Evolutionary conservation across 2,329 filamentous ascomycete genomes (phyloP), one percentile per base, ranked within the genome.

Genomic region (Fusarium stilboides): DNA sequence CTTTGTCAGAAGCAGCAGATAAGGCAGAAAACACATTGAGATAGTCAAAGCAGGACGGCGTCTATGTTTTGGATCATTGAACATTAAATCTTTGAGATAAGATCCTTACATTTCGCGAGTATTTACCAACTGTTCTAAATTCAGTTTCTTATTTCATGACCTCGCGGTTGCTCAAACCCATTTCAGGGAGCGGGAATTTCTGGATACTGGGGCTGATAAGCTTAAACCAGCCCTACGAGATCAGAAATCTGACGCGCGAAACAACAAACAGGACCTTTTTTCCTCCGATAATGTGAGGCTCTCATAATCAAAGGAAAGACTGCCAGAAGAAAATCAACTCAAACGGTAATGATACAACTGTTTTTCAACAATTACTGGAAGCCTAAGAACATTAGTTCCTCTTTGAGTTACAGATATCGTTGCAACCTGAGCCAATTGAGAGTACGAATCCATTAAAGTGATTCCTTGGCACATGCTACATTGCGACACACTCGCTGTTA

Each of bases 141-240:
- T 28, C 22, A 28, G 26, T 9, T 28, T 28, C 26, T 9, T 28
- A 28, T 28, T 28, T 10, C 26, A 28, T 28, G 7, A 28, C 9
- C 9, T 8, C 10, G 26, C 26, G 26, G 26, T 10, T 36, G 14
- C 13, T 17, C 13, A 36, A 10, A 17, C 13, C 14, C 33, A 15
- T 36, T 8, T 17, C 19, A 40, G 20, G 20, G 13, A 42, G 39
- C 19, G 39, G 39, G 20, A 26, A 10, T 24, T 36, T 36, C 17
- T 36, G 7, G 14, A 36, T 36, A 14, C 40, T 20, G 37, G 34
- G 40, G 24, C 4, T 14, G 22, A 31, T 42, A 42, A 46, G 57
- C 42, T 42, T 57, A 56, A 34, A 40, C 24, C 33, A 57, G 34
- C 34, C 57, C 26, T 46, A 45, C 17, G 39, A 36, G 34, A 22